A percentile compares a stretch with the other conserved stretches of the same genome.
Conservation (phyloP, 257 asterid species). For the Schizonepeta tenuifolia region DNA sequence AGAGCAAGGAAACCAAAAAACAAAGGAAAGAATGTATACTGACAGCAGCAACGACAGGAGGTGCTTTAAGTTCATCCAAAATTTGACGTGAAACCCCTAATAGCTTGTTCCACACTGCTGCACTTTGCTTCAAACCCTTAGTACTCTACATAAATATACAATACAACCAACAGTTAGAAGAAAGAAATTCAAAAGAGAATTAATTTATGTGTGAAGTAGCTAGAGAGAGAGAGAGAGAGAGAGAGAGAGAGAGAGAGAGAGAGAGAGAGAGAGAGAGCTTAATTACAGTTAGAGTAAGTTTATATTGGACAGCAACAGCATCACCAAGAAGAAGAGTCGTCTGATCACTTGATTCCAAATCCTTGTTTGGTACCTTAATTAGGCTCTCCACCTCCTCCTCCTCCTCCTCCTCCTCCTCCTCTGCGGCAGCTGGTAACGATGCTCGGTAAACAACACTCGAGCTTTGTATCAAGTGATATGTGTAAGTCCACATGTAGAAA, state of each 20-base stretch:
- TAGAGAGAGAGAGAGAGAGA: neutral
- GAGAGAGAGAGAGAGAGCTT: neutral
- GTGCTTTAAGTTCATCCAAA: constrained; percentile 69
- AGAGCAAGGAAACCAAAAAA: neutral
- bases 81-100: constrained; percentile 47
- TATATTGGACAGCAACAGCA: neutral
- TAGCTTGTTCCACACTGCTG: constrained; percentile 37
- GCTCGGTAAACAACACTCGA: constrained; percentile 50
- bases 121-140: constrained; percentile 20
- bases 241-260: neutral
- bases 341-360: constrained; percentile 59
- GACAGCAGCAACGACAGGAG: constrained; percentile 78
- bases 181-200: too few species aligned
- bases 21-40: constrained; percentile 11
- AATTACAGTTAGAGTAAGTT: constrained; percentile 33
- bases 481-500: constrained; percentile 80
- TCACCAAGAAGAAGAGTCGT: constrained; percentile 44
- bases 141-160: neutral
- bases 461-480: constrained; percentile 59
- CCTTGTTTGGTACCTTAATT: constrained; percentile 52
- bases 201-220: too few species aligned
- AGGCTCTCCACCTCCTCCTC: too few species aligned
- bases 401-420: constrained; percentile 17
- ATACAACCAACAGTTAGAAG: neutral
- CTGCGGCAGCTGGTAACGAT: constrained; percentile 29